Percentiles rank a stretch among this genome's conserved stretches.
These are phyloP conservation scores for Grammothele lineata DNA, from an alignment of 768 basidiomycete species.

Conservation along the genomic window DNA sequence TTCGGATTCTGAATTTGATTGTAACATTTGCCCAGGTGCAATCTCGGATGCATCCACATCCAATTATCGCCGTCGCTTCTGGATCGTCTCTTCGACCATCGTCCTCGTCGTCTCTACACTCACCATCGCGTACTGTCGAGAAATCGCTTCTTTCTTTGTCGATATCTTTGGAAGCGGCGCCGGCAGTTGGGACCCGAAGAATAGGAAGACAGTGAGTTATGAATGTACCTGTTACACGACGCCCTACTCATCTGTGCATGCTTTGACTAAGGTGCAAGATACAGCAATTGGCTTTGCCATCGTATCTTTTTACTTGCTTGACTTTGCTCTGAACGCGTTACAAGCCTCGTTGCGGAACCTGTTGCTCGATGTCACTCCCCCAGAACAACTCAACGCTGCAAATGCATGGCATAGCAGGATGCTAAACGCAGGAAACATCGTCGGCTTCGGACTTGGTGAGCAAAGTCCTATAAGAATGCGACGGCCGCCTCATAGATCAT, in stretches of 20 bases:
- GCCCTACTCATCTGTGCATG: too few relatives aligned
- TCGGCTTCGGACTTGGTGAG: slow-evolving; percentile 89
- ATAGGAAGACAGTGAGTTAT: slow-evolving; percentile 50
- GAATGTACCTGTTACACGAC: slow-evolving; percentile 47
- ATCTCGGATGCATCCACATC: slow-evolving; percentile 93
- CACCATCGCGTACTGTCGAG: slow-evolving; percentile 78
- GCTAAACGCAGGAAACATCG: slow-evolving; percentile 94
- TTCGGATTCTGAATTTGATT: too few relatives aligned
- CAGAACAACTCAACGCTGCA: slow-evolving; percentile 84
- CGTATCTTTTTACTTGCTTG: slow-evolving; percentile 86
- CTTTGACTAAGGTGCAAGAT: too few relatives aligned
- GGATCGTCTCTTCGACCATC: slow-evolving; percentile 85
- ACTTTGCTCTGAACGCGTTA: slow-evolving; percentile 95
- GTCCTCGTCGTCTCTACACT: slow-evolving; percentile 77
- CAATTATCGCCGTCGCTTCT: slow-evolving; percentile 86
- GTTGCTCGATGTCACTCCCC: slow-evolving; percentile 86
- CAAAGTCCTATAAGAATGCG: background rate
- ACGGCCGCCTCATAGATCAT: background rate
- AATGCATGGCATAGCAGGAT: slow-evolving; percentile 99
- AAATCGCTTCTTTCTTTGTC: slow-evolving; percentile 68
- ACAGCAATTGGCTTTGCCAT: slow-evolving; percentile 85
- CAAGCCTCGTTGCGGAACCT: slow-evolving; percentile 92
- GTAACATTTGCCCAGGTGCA: slow-evolving; percentile 55
- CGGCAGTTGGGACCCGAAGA: slow-evolving; percentile 85
- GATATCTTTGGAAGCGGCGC: slow-evolving; percentile 70